Evolutionary conservation across 257 asterid genomes (phyloP).

Genomic region (Lavandula angustifolia): DNA sequence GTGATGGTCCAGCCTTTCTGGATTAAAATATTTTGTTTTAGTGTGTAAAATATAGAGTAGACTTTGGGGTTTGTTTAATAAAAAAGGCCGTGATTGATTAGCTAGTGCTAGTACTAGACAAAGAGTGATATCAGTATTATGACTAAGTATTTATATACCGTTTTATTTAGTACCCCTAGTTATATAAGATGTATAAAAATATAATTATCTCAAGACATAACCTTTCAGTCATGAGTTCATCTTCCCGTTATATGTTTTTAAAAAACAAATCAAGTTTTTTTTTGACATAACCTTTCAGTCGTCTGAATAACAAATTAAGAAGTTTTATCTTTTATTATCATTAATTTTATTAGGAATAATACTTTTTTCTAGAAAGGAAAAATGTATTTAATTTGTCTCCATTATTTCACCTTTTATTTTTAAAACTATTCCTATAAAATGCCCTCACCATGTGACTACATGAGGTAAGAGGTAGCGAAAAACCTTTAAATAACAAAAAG

Average conservation of each 20-base stretch:
- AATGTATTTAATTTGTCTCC: neutral
- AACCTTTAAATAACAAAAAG: neutral
- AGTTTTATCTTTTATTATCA: neutral
- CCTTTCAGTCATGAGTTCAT: no score
- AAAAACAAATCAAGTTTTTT: no score
- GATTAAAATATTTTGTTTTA: neutral
- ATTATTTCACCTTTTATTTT: slow-evolving; percentile 10
- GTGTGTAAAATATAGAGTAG: slow-evolving; percentile 19
- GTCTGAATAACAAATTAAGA: no score
- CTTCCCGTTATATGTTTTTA: neutral
- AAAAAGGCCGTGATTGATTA: slow-evolving; percentile 22
- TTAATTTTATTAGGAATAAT: neutral
- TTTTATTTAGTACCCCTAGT: no score
- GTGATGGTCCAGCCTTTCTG: slow-evolving; percentile 22
- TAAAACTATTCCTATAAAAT: slow-evolving; percentile 4
- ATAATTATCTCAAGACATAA: no score
- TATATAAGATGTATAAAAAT: no score
- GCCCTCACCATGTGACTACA: slow-evolving; percentile 35
- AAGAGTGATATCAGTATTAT: slow-evolving; percentile 16
- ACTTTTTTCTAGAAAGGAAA: no score
- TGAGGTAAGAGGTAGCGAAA: slow-evolving; percentile 4
- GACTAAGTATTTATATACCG: neutral
- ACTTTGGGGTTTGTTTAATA: slow-evolving; percentile 20
- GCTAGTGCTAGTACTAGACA: slow-evolving; percentile 21
- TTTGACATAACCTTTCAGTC: no score